These are phyloP conservation scores for Diaporthe citriasiana DNA, from an alignment of 2,329 filamentous ascomycete genomes.

Conservation along the genomic window DNA sequence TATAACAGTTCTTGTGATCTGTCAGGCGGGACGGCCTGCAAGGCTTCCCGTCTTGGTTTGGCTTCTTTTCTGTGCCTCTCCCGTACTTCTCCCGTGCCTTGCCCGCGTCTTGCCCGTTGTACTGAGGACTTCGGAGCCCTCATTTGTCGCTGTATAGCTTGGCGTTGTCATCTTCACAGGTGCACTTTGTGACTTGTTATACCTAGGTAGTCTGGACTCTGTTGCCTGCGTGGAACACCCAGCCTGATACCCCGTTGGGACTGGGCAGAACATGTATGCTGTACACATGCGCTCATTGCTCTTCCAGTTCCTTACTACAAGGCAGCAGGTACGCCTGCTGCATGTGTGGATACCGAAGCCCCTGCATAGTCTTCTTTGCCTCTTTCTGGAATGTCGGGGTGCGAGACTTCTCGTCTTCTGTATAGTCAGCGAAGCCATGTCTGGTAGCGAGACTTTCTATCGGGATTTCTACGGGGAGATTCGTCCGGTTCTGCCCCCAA, in stretches of 20 bases:
- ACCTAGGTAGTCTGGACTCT: neutral
- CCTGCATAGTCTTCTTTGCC: neutral
- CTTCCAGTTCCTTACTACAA: neutral
- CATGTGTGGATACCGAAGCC: neutral
- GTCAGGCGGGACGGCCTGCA: constrained; percentile 17
- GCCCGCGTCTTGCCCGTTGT: constrained; percentile 1
- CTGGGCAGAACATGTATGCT: neutral
- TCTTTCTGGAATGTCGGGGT: neutral
- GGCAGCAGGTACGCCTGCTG: neutral
- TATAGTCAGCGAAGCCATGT: neutral
- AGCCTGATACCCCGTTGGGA: neutral
- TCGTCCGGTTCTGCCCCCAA: neutral
- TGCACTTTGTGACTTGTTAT: constrained; percentile 6
- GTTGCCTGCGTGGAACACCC: constrained; percentile 3
- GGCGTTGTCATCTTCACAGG: neutral
- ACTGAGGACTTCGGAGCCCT: neutral
- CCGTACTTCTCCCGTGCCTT: neutral
- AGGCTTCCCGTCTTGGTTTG: constrained; percentile 31
- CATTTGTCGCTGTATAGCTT: neutral
- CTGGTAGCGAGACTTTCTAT: constrained; percentile 12
- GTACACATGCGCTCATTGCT: neutral
- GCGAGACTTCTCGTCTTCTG: neutral
- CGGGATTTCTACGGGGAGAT: neutral
- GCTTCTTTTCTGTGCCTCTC: constrained; percentile 1
- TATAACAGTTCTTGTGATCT: constrained; percentile 9